Conservation (phyloP, 495 filamentous ascomycete species). For the Extremus antarcticus region DNA sequence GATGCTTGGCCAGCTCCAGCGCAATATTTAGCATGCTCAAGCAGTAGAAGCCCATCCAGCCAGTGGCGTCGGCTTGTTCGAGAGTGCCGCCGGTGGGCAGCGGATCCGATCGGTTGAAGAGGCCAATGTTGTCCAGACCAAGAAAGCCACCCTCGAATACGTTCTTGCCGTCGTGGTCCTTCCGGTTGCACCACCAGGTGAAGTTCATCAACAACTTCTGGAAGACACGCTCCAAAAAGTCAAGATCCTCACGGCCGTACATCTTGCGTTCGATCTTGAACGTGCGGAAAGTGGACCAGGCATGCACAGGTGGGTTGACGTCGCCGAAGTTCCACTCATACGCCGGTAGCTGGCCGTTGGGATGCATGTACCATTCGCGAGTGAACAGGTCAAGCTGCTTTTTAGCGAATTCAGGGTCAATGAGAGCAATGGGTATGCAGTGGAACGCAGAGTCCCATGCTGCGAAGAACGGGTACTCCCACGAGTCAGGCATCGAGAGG, state of each 20-base stretch:
- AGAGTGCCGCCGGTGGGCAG: constrained; percentile 85
- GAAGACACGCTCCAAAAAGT: constrained; percentile 92
- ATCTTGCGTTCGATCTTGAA: constrained; percentile 98
- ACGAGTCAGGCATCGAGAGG: constrained; percentile 92
- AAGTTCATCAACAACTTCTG: constrained; percentile 94
- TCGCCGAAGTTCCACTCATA: constrained; percentile 99
- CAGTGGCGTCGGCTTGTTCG: constrained; percentile 93
- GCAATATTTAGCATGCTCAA: constrained; percentile 94
- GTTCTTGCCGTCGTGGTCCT: constrained; percentile 87
- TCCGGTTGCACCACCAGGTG: constrained; percentile 98
- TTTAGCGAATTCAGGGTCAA: constrained; percentile 94
- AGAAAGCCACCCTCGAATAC: constrained; percentile 95
- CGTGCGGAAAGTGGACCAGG: constrained; percentile 85
- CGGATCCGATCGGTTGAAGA: constrained; percentile 97
- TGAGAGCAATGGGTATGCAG: constrained; percentile 90
- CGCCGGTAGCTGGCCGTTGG: constrained; percentile 81
- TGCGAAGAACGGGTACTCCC: constrained; percentile 98
- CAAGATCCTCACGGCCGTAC: constrained; percentile 86
- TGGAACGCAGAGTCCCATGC: constrained; percentile 98
- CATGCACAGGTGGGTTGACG: constrained; percentile 92
- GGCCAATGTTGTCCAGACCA: constrained; percentile 91
- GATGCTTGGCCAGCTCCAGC: constrained; percentile 85
- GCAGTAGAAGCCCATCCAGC: constrained; percentile 98
- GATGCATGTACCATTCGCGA: constrained; percentile 98
- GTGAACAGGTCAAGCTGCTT: constrained; percentile 93